Conservation (phyloP, 2,329 filamentous ascomycete species). For the Trichoderma cornu-damae region DNA sequence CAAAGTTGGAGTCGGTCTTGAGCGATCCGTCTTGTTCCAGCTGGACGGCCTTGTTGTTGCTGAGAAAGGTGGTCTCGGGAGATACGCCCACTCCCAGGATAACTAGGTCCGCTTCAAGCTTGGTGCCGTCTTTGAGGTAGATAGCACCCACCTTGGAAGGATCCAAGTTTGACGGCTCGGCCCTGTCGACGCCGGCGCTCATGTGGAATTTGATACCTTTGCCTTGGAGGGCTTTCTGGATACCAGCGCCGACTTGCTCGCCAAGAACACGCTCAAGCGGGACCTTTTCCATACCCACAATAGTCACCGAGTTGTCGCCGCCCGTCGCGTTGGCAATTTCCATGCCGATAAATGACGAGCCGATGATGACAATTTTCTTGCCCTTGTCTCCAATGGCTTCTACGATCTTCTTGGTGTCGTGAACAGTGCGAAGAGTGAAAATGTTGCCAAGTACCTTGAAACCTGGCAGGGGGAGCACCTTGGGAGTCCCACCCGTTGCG, state of each 20-base stretch:
- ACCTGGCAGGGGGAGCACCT: conserved; percentile 70
- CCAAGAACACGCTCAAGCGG: conserved; percentile 87
- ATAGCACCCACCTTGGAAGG: conserved; percentile 72
- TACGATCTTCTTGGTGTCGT: conserved; percentile 72
- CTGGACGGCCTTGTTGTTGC: conserved; percentile 61
- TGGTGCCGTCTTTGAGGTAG: conserved; percentile 77
- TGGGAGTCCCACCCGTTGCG: conserved; percentile 77
- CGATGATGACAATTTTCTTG: conserved; percentile 90
- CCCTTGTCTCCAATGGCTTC: conserved; percentile 72
- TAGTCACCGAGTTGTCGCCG: conserved; percentile 75
- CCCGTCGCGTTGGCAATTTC: conserved; percentile 82
- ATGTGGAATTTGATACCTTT: conserved; percentile 87
- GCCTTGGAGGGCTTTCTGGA: conserved; percentile 74
- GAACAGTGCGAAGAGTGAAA: conserved; percentile 74
- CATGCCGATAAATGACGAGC: conserved; percentile 96
- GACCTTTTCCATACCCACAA: conserved; percentile 81
- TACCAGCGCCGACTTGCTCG: conserved; percentile 69
- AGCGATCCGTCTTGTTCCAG: conserved; percentile 84
- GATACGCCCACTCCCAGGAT: conserved; percentile 86
- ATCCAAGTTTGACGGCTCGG: conserved; percentile 63
- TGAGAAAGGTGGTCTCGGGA: conserved; percentile 78
- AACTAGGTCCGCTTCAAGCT: conserved; percentile 79
- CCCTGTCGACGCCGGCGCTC: conserved; percentile 75
- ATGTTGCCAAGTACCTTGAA: conserved; percentile 85
- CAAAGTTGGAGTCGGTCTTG: conserved; percentile 72